phyloP scores from a whole-genome alignment of 2,329 filamentous ascomycete genomes.

The Penicillium verrucosum region DNA sequence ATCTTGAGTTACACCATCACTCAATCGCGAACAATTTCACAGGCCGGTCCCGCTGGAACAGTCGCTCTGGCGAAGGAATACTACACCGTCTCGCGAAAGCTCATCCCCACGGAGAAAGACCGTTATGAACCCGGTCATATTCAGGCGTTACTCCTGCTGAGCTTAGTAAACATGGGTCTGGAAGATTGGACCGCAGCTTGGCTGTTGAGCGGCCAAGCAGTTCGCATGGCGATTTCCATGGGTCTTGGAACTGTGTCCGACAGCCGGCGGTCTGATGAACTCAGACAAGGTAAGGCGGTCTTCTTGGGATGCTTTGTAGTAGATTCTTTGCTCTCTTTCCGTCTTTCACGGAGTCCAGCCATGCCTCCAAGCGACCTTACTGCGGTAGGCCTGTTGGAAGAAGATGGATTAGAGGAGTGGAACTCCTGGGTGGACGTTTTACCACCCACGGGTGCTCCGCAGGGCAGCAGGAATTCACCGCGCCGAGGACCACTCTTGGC shows the following conservation, averaged over 20 bases:
- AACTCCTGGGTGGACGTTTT: conserved; percentile 62
- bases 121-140: conserved; percentile 43
- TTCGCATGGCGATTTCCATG: conserved; percentile 46
- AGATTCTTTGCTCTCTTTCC: conserved; percentile 51
- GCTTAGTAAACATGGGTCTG: conserved; percentile 50
- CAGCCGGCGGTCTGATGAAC: conserved; percentile 31
- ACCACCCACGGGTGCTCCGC: conserved; percentile 31
- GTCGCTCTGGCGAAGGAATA: conserved; percentile 33
- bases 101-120: conserved; percentile 42
- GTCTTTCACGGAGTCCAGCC: conserved; percentile 46
- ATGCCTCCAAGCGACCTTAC: conserved; percentile 48
- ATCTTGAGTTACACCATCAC: conserved; percentile 43
- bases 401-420: conserved; percentile 71
- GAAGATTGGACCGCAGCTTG: conserved; percentile 51
- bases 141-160: conserved; percentile 45
- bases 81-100: conserved; percentile 34
- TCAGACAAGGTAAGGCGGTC: conserved; percentile 42
- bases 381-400: conserved; percentile 52
- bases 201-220: conserved; percentile 53
- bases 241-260: conserved; percentile 31
- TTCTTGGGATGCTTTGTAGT: conserved; percentile 54
- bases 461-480: conserved; percentile 29
- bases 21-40: conserved; percentile 25
- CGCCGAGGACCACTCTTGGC: conserved; percentile 42
- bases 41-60: conserved; percentile 15